A percentile compares a stretch with the other conserved stretches of the same genome.
phyloP scores from a whole-genome alignment of 768 basidiomycete genomes.

The Boletus rex-veris region DNA sequence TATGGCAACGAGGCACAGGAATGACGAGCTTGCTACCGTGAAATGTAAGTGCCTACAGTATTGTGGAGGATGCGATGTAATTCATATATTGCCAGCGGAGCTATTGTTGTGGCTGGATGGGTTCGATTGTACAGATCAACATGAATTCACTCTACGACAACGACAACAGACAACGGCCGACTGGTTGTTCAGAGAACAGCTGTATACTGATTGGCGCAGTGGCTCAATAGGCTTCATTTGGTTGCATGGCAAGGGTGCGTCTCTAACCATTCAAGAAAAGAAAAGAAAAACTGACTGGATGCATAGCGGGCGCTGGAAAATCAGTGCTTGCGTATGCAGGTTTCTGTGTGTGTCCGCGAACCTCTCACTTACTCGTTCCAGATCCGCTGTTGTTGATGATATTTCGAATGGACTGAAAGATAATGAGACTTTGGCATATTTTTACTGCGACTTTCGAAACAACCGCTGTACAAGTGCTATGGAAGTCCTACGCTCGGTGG shows the following conservation, averaged over 20 bases:
- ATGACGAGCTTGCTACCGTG: neutral
- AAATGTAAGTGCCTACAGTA: neutral
- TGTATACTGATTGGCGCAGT: neutral
- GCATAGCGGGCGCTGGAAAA: neutral
- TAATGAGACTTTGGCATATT: constrained; percentile 1
- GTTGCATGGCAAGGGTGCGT: constrained; percentile 3
- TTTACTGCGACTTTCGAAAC: constrained; percentile 11
- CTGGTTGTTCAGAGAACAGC: neutral
- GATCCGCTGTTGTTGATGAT: neutral
- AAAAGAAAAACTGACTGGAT: neutral
- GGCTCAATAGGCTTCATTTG: neutral
- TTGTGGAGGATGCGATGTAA: too few species aligned
- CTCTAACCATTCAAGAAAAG: neutral
- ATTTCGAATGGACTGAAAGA: neutral
- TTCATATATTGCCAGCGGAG: neutral
- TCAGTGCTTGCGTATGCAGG: neutral
- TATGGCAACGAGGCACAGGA: neutral
- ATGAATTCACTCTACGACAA: neutral
- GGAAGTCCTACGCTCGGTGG: constrained; percentile 1
- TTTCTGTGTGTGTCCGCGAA: neutral
- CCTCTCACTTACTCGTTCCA: neutral
- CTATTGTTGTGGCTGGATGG: neutral
- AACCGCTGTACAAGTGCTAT: neutral
- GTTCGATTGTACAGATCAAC: neutral
- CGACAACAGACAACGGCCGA: neutral